Percentiles rank a stretch among this genome's conserved stretches.
Conservation (phyloP, 208 protist genomes). For the Acanthamoeba sp. region DNA sequence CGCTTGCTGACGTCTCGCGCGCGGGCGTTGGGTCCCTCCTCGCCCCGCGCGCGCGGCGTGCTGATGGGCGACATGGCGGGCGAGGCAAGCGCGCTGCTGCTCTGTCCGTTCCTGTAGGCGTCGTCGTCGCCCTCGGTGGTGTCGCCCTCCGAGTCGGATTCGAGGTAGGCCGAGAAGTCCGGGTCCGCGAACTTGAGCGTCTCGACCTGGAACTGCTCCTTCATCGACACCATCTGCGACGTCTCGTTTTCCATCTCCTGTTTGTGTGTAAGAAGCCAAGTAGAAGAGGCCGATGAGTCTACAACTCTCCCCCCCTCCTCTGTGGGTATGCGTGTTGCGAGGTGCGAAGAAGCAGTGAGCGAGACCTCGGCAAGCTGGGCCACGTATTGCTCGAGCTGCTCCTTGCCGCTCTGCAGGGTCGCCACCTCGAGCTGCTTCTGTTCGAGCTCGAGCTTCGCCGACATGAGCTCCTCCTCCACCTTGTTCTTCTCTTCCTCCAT, state of each 20-base stretch:
- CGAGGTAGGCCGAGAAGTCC: conserved; percentile 47
- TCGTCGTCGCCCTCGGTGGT: background rate
- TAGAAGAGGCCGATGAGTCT: background rate
- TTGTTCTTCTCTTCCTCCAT: conserved; percentile 50
- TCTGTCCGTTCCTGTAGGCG: background rate
- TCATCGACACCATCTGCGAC: conserved; percentile 60
- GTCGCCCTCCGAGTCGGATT: conserved; percentile 23
- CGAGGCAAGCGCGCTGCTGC: conserved; percentile 52
- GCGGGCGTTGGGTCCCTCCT: background rate
- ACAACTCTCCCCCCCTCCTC: too few relatives aligned
- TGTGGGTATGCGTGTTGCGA: too few relatives aligned
- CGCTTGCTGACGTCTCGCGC: conserved; percentile 6
- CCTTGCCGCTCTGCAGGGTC: conserved; percentile 54
- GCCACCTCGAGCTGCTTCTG: conserved; percentile 50
- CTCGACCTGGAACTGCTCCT: conserved; percentile 48
- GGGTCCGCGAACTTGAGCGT: conserved; percentile 26
- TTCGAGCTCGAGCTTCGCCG: conserved; percentile 44
- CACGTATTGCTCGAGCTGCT: conserved; percentile 54
- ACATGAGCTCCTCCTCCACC: conserved; percentile 57
- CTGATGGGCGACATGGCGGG: conserved; percentile 34
- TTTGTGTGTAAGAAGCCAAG: background rate
- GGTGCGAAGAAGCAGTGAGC: background rate
- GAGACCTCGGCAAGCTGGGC: conserved; percentile 40
- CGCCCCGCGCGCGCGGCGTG: background rate
- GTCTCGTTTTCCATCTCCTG: conserved; percentile 59